Conservation (phyloP, 1,284 basidiomycete species). For the Trichosporon sp. region DNA sequence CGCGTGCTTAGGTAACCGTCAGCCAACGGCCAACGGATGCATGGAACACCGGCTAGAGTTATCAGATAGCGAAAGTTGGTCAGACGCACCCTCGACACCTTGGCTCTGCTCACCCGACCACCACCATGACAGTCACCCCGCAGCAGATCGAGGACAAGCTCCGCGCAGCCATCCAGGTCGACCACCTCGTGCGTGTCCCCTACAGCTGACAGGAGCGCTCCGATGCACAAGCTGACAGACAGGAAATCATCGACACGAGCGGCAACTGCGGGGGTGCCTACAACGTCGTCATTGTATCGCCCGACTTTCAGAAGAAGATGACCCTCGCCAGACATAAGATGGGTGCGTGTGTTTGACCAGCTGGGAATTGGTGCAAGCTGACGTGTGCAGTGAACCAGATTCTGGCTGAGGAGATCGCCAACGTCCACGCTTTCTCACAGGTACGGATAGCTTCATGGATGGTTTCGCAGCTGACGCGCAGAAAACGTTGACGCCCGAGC, state of each 20-base stretch:
- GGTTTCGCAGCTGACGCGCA: conserved; percentile 24
- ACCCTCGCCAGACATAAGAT: conserved; percentile 55
- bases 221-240: conserved; percentile 17
- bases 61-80: conserved; percentile 22
- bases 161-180: conserved; percentile 26
- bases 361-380: conserved; percentile 7
- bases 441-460: conserved; percentile 32
- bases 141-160: conserved; percentile 33
- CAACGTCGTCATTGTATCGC: conserved; percentile 53
- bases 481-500: conserved; percentile 55
- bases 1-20: conserved; percentile 1
- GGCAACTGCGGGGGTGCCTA: conserved; percentile 57
- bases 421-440: conserved; percentile 56
- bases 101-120: neutral
- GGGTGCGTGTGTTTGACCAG: conserved; percentile 38
- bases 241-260: conserved; percentile 45
- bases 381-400: conserved; percentile 51
- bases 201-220: neutral
- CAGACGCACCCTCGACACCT: neutral
- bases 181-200: conserved; percentile 21
- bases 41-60: neutral
- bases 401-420: conserved; percentile 51
- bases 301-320: conserved; percentile 54
- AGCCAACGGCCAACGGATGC: neutral
- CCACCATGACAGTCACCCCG: conserved; percentile 17